These are phyloP conservation scores for Xylariaceae sp. DNA, from an alignment of 2,329 filamentous ascomycete species.

Conservation along the genomic window DNA sequence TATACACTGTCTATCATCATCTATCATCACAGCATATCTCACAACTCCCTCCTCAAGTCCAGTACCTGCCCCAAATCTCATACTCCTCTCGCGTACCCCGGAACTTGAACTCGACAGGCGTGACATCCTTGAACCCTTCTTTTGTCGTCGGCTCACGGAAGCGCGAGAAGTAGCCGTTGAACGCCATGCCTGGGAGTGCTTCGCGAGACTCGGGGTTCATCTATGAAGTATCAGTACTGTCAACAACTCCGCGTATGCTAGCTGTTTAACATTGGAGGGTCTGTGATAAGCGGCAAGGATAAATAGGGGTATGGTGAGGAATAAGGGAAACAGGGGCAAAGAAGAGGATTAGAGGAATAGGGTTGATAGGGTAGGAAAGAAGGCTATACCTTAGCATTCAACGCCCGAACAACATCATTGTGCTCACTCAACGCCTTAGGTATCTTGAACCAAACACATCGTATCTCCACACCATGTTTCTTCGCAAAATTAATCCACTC, in stretches of 20 bases:
- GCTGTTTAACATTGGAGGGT: neutral
- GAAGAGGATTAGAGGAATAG: neutral
- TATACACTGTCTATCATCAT: too few species aligned
- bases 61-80: conserved; percentile 71
- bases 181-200: conserved; percentile 74
- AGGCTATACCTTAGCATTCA: conserved; percentile 45
- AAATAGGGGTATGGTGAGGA: neutral
- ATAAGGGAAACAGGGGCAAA: conserved; percentile 1
- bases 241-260: too few species aligned
- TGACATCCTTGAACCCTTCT: conserved; percentile 83
- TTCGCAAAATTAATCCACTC: conserved; percentile 74
- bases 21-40: too few species aligned
- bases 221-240: conserved; percentile 30
- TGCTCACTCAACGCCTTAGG: conserved; percentile 69
- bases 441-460: conserved; percentile 82
- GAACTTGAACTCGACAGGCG: conserved; percentile 72
- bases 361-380: neutral
- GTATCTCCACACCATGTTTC: conserved; percentile 67
- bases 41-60: conserved; percentile 47
- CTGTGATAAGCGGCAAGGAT: neutral
- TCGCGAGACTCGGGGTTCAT: conserved; percentile 80
- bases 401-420: conserved; percentile 78
- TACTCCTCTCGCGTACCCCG: conserved; percentile 65
- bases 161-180: conserved; percentile 67
- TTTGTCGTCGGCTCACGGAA: conserved; percentile 66